Base-by-base conservation (phyloP, 2,329 filamentous ascomycete species). In the Colletotrichum truncatum region DNA sequence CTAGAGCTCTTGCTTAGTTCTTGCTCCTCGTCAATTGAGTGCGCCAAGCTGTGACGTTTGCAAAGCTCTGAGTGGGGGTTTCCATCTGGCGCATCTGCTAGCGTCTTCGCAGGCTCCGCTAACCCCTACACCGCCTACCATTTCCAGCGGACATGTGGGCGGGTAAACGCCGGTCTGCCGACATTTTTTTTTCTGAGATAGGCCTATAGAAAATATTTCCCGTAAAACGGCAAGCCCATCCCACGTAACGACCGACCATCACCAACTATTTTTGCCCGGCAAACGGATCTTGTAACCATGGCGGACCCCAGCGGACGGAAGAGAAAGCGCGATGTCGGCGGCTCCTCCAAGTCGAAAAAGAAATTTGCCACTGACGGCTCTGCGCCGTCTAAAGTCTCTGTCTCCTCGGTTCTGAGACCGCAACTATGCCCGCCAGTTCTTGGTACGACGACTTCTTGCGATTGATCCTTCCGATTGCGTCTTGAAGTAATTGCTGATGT, bases 361-460 rank as follows among this genome's bases (percentile, higher is more conserved):
- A 87, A 87, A 75, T 81, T 84, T 11, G 60, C 60, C 11, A 70
- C 70, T 9, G 58, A 74, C 43, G 54, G 73, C 38, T 73, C 76
- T n/a, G 68, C 76, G 14, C 71, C 77, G 49, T 67, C 77, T 23
- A 78, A 74, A 32, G 77, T 85, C 57, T 81, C 76, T 41, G 78
- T 88, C 28, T 79, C 82, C 30, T 80, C 84, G 2, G 72, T 86
- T 12, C 75, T 82, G 25, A 77, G 77, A 63, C 77, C 79, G 16
- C 80, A 80, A 66, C 76, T 77, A 69, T 85, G 79, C 71, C 84
- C 85, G 18, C 86, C 86, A 3, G 78, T 87, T 26, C 78, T 87
- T 76, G 85, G 85, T 87, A 83, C 67, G 75, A 32, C 45, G 7
- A 10, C 23, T 39, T 39, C 12, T 18, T 26, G 12, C n/a, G 38